Evolutionary conservation across 2,329 filamentous ascomycete genomes (phyloP).

Genomic region (Ophiostoma perfectum): DNA sequence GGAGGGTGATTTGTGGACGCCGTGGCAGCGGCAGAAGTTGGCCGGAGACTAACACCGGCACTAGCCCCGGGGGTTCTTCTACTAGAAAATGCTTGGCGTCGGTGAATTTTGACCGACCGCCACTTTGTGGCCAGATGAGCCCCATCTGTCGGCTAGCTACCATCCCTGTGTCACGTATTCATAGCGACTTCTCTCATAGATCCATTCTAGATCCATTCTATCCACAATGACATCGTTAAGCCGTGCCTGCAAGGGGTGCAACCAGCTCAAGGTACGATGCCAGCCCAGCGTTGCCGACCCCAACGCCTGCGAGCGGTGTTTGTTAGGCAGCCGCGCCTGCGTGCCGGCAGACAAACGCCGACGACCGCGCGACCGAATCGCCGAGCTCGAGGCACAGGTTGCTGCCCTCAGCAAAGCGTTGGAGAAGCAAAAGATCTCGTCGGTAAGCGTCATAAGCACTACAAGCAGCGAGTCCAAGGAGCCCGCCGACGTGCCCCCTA

Average conservation of each 20-base stretch:
- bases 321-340: constrained; percentile 13
- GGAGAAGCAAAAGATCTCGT: constrained; percentile 7
- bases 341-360: constrained; percentile 17
- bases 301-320: constrained; percentile 13
- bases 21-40: background rate
- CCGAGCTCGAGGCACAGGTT: constrained; percentile 19
- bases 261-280: constrained; percentile 18
- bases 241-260: constrained; percentile 20
- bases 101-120: constrained; percentile 18
- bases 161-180: background rate
- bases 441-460: background rate
- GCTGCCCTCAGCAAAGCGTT: constrained; percentile 12
- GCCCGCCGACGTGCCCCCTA: background rate
- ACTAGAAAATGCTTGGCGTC: constrained; percentile 7
- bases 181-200: background rate
- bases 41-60: background rate
- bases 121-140: background rate
- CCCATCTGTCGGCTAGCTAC: too few relatives aligned
- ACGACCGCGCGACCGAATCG: constrained; percentile 19
- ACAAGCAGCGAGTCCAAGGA: background rate
- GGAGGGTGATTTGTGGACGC: background rate
- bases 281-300: constrained; percentile 2
- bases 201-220: background rate
- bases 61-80: background rate
- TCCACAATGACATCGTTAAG: constrained; percentile 1